Evolutionary conservation across 306 rosid species (phyloP).

Genomic region (Adenanthera pavonina): DNA sequence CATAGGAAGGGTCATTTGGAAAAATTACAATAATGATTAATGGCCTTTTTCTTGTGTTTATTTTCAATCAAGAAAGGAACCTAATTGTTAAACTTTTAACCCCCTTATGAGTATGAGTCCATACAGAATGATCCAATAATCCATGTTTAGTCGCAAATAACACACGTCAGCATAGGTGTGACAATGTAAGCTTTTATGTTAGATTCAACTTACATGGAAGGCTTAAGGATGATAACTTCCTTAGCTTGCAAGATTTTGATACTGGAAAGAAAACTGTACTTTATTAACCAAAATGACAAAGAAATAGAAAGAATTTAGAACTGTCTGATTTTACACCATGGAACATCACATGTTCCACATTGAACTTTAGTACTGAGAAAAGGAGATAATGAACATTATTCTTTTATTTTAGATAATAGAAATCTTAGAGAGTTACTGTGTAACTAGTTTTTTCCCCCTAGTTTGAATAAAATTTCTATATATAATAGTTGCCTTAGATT

Average conservation of each 20-base stretch:
- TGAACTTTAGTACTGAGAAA: neutral
- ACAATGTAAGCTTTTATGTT: neutral
- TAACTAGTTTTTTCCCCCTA: neutral
- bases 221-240: neutral
- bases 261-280: slow-evolving; percentile 20
- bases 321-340: neutral
- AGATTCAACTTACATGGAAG: neutral
- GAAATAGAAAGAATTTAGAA: neutral
- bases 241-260: slow-evolving; percentile 24
- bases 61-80: neutral
- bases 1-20: neutral
- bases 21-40: slow-evolving; percentile 1
- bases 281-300: slow-evolving; percentile 11
- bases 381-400: no score
- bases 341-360: neutral
- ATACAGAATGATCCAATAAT: neutral
- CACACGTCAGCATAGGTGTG: neutral
- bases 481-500: neutral
- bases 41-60: neutral
- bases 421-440: neutral
- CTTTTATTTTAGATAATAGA: neutral
- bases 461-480: neutral
- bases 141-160: neutral
- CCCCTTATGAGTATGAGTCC: neutral
- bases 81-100: neutral